phyloP scores from a whole-genome alignment of 1,284 basidiomycete species.

The Takashimella tepidaria region DNA sequence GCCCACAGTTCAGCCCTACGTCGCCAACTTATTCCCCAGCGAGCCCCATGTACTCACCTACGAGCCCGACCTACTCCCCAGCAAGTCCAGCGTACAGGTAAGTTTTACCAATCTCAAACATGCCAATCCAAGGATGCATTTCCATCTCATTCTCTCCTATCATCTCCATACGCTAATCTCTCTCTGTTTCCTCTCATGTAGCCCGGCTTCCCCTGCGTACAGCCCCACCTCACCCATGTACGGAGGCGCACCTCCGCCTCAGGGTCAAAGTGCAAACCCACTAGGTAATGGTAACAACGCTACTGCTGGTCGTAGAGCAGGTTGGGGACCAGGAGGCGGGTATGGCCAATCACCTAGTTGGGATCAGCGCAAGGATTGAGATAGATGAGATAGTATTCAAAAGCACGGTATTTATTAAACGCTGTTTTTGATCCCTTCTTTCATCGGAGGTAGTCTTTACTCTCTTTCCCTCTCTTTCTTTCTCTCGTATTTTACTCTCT shows the following conservation, averaged over 20 bases:
- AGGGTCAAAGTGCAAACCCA: conserved; percentile 4
- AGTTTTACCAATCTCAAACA: no score
- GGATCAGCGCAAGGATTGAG: conserved; percentile 9
- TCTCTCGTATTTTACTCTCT: neutral
- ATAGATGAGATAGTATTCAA: neutral
- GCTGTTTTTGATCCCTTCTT: neutral
- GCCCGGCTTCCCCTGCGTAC: conserved; percentile 48
- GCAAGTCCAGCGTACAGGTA: conserved; percentile 37
- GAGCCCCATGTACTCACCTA: conserved; percentile 71
- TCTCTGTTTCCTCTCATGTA: no score
- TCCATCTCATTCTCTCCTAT: no score
- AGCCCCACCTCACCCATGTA: conserved; percentile 67
- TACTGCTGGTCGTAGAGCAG: conserved; percentile 12
- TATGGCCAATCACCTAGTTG: conserved; percentile 31
- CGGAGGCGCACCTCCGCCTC: conserved; percentile 1
- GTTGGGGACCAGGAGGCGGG: conserved; percentile 26
- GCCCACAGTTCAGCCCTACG: conserved; percentile 35
- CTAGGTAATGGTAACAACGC: conserved; percentile 6
- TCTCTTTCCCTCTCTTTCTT: neutral
- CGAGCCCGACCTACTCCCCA: conserved; percentile 50
- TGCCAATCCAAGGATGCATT: no score
- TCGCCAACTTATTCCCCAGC: conserved; percentile 61
- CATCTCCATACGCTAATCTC: no score
- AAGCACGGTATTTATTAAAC: conserved; percentile 46
- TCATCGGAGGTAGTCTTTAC: conserved; percentile 49